These are phyloP conservation scores for Candida sonorensis DNA, from an alignment of 805 yeast species.

Conservation along the genomic window DNA sequence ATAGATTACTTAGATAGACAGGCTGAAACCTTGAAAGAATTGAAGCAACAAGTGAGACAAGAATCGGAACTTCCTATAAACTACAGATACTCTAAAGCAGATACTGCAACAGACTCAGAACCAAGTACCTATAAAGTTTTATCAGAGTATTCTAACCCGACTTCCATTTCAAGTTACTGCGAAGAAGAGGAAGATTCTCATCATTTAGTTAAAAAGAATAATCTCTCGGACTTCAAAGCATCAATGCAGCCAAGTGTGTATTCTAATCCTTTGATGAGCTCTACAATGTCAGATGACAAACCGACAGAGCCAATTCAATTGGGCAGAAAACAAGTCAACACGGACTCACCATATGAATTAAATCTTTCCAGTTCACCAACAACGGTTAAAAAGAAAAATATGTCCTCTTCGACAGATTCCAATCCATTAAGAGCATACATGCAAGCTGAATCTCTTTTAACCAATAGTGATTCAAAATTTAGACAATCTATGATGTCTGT, in stretches of 20 bases:
- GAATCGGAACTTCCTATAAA: too few relatives aligned
- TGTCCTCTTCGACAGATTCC: too few relatives aligned
- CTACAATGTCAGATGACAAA: constrained; percentile 10
- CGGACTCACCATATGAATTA: too few relatives aligned
- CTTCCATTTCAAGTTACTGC: constrained; percentile 23
- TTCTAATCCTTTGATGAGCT: constrained; percentile 17
- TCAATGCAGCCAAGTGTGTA: constrained; percentile 10
- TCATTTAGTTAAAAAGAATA: too few relatives aligned
- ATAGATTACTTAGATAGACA: constrained; percentile 22
- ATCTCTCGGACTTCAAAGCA: constrained; percentile 3
- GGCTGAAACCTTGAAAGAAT: constrained; percentile 24
- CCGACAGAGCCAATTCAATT: constrained; percentile 13
- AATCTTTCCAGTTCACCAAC: too few relatives aligned
- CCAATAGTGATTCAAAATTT: constrained; percentile 30
- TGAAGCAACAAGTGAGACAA: too few relatives aligned
- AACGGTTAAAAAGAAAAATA: too few relatives aligned
- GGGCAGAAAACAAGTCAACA: too few relatives aligned
- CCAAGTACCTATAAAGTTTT: constrained; percentile 22
- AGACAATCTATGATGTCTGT: constrained; percentile 27
- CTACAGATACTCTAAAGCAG: too few relatives aligned
- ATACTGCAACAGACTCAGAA: constrained; percentile 23
- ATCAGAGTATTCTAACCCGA: constrained; percentile 26
- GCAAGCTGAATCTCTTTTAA: too few relatives aligned
- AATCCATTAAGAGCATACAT: constrained; percentile 53
- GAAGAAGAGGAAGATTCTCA: constrained; percentile 1